Evolutionary conservation across 2,329 filamentous ascomycete species (phyloP), one percentile per base, ranked within the genome.

Genomic region (Ascochyta clinopodiicola): DNA sequence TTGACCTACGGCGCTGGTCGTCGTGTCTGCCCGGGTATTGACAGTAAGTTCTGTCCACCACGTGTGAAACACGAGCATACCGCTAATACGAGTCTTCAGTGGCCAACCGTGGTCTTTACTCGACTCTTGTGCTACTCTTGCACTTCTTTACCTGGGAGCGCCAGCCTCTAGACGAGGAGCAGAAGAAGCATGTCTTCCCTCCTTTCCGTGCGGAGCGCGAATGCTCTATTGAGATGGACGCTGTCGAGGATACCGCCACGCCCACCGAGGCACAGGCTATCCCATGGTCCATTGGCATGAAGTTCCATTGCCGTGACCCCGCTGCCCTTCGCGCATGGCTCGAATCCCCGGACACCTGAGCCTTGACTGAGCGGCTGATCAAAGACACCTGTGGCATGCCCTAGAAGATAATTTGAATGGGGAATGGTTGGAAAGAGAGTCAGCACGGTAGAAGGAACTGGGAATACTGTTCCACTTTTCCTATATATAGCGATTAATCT

Each of bases 171-270:
- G 56, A 31, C 1, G 58, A 60, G 4, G 47, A 59, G 42, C 44
- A 61, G 47, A 63, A 47, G 59, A 61, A 59, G 50, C 51, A 48
- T 25, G 52, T 62, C 39, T 56, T 61, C 38, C 54, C 61, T 82
- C 56, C 56, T 17, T 61, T 61, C 44, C 58, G 58, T 24, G 58
- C 58, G 17, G 49, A 50, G 50, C 58, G 58, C 32, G 58, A 61
- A 56, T 61, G 58, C 50, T 59, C 58, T n/a, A 39, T 61, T 22
- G 56, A 59, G 25, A 59, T 61, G 58, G 51, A 61, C 29, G 58
- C 58, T n/a, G 31, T 61, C 42, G 45, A 29, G 7, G 58, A 61
- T 25, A 61, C 58, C 27, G 56, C 58, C 9, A 61, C 58, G 17
- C 58, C 58, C 15, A 61, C 58, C 24, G 58, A 61, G 40, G 58